phyloP scores from a whole-genome alignment of 495 filamentous ascomycete genomes.

The Penicillium pancosmium region DNA sequence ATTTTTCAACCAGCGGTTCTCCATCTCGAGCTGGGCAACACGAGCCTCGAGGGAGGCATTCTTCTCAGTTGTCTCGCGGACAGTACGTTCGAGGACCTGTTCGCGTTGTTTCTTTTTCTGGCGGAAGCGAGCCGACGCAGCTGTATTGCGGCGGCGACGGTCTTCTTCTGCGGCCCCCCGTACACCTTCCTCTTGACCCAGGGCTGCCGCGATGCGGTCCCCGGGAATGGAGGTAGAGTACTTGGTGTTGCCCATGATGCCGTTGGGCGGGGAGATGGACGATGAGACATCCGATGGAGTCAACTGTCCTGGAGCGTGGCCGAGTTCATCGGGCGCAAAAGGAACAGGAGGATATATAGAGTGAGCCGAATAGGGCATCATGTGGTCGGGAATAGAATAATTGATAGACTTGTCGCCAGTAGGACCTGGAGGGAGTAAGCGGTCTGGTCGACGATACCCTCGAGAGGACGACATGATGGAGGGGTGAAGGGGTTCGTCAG shows the following conservation, averaged over 20 bases:
- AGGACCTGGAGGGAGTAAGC: slow-evolving; percentile 34
- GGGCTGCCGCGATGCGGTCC: slow-evolving; percentile 45
- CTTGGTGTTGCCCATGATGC: slow-evolving; percentile 48
- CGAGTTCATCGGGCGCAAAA: slow-evolving; percentile 46
- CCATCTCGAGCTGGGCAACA: slow-evolving; percentile 85
- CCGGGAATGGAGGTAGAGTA: slow-evolving; percentile 50
- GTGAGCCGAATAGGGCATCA: slow-evolving; percentile 48
- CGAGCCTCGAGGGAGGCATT: slow-evolving; percentile 75
- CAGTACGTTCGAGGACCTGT: slow-evolving; percentile 84
- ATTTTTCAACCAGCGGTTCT: slow-evolving; percentile 96
- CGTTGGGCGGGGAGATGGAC: slow-evolving; percentile 52
- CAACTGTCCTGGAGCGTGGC: slow-evolving; percentile 40
- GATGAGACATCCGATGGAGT: slow-evolving; percentile 52
- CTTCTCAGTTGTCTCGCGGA: slow-evolving; percentile 90
- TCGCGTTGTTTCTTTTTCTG: slow-evolving; percentile 99
- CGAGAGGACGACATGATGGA: slow-evolving; percentile 15
- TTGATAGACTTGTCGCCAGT: slow-evolving; percentile 47
- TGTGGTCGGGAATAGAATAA: slow-evolving; percentile 47
- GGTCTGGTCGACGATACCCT: slow-evolving; percentile 16
- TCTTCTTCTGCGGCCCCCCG: slow-evolving; percentile 92
- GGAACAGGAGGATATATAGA: slow-evolving; percentile 51
- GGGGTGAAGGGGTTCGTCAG: slow-evolving; percentile 6
- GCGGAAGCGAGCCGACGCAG: slow-evolving; percentile 91
- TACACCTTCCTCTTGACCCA: slow-evolving; percentile 50
- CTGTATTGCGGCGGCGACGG: slow-evolving; percentile 94